Percentiles rank a stretch among this genome's conserved stretches.
phyloP scores from a whole-genome alignment of 345 rosid genomes.

The Acer yangbiense region DNA sequence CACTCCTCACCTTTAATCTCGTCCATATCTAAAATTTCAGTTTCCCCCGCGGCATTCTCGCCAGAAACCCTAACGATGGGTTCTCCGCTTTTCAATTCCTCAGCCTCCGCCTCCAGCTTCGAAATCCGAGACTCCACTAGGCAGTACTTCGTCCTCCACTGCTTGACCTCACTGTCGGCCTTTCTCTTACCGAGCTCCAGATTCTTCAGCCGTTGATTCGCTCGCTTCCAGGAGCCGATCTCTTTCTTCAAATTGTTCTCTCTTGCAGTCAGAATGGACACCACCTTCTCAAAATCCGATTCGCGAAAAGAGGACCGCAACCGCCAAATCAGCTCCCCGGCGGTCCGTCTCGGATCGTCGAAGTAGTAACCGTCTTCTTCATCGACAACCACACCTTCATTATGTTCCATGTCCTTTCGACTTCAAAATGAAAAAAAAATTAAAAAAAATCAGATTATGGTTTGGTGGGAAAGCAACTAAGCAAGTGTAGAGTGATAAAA shows the following conservation, averaged over 20 bases:
- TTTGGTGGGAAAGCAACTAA: no score
- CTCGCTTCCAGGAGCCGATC: neutral
- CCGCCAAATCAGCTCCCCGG: slow-evolving; percentile 1
- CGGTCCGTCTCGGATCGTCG: neutral
- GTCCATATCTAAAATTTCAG: neutral
- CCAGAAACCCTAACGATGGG: slow-evolving; percentile 9
- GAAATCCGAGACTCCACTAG: slow-evolving; percentile 24
- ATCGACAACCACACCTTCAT: neutral
- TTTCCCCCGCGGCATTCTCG: neutral
- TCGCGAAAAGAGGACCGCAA: slow-evolving; percentile 9
- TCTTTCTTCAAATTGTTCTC: slow-evolving; percentile 20
- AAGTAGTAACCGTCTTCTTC: neutral
- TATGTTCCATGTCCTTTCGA: neutral
- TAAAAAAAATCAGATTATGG: no score
- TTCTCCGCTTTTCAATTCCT: neutral
- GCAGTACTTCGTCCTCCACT: slow-evolving; percentile 16
- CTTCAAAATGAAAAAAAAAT: no score
- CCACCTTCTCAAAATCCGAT: slow-evolving; percentile 20
- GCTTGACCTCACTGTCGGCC: slow-evolving; percentile 18
- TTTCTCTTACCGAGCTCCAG: neutral
- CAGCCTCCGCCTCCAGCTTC: slow-evolving; percentile 20
- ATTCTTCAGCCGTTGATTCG: neutral
- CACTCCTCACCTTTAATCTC: neutral
- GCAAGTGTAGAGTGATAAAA: no score
- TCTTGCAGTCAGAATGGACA: slow-evolving; percentile 4